Base-by-base conservation (phyloP, 2,329 filamentous ascomycete genomes). In the Venturiaceae sp. region DNA sequence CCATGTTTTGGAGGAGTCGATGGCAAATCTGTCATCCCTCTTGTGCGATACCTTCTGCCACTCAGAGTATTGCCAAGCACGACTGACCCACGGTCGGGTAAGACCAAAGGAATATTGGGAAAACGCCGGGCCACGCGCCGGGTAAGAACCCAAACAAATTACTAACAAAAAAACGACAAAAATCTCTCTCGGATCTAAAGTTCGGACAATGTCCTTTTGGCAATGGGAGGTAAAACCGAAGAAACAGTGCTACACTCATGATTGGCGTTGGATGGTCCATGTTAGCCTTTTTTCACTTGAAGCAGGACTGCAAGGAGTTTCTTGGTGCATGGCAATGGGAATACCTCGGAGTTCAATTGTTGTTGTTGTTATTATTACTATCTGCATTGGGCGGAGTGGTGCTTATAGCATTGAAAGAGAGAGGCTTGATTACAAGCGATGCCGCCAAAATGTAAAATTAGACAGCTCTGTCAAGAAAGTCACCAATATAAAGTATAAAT, bases 131-230 rank as follows among this genome's bases (percentile, higher is more conserved):
- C 44, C 26, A 30, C 26, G 44, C 13, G 44, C 14, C 44, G 44
- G 41, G 44, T n/a, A 30, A 6, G 23, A 7, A 14, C 44, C 23
- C 26, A 30, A 50, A 30, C 13, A 50, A 30, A 50, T 50, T 16
- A 30, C 44, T 50, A 30, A 50, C 19, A 50, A 50, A 50, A 50
- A 50, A 50, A 47, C 14, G 23, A n/a, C 14, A 30, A 50, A 50
- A 50, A 50, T 50, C 13, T 50, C 44, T 47, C 44, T 50, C 23
- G 44, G 23, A 50, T 50, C 44, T 50, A 50, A n/a, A 50, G 23
- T 28, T 50, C 26, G 44, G 44, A 50, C 11, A 26, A 30, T 50
- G 44, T 50, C 16, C 23, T 50, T 50, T 32, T 50, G 44, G 44
- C 13, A 50, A 50, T 30, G 26, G 13, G 23, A 50, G 26, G 9